Evolutionary conservation across 306 rosid species (phyloP), one percentile per base, ranked within the genome.

Genomic region (Bauhinia variegata): DNA sequence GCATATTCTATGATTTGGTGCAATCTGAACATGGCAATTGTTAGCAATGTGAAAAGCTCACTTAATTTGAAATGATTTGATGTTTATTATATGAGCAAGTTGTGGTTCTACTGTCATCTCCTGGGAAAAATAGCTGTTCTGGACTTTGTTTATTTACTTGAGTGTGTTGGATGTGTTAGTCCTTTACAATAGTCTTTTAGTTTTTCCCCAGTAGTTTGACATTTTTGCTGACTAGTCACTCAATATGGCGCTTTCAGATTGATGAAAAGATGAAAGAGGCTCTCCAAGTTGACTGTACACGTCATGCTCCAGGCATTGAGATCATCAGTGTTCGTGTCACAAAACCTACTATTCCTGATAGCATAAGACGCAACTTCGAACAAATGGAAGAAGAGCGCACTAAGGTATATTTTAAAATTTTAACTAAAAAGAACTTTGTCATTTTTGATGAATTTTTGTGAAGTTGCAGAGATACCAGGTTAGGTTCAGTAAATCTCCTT

Each of bases 371-470:
- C 54, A 90, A 90, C 75, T 93, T 88, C 13, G 89, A 88, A 71
- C 90, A 86, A 74, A 93, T 89, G 99, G 99, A 90, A 73, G 96
- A 89, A 77, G 99, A 89, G 71, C 97, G 96, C 18, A 93, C 97
- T 51, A 93, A 90, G 96, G 99, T 90, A 75, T 65, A 37, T 42
- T 76, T 67, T 11, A 6, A 36, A 8, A 5, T 36, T 36, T 49
- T 49, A 23, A 32, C 30, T 12, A 23, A 67, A 52, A 31, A 38
- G 53, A 44, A 43, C 6, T 43, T 7, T 41, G 28, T 65, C 55
- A 18, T 50, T 79, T 65, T 6, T 71, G 23, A 36, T 60, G 33
- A 66, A 60, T 36, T 14, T 49, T 31, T 52, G 18, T 32, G 62
- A 19, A 62, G 68, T 37, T 52, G 16, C 49, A 50, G 7, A 10